Percentiles rank a stretch among this genome's conserved stretches.
These are phyloP conservation scores for Ordospora pajunii DNA, from an alignment of 371 early-diverging fungal species.

Conservation along the genomic window DNA sequence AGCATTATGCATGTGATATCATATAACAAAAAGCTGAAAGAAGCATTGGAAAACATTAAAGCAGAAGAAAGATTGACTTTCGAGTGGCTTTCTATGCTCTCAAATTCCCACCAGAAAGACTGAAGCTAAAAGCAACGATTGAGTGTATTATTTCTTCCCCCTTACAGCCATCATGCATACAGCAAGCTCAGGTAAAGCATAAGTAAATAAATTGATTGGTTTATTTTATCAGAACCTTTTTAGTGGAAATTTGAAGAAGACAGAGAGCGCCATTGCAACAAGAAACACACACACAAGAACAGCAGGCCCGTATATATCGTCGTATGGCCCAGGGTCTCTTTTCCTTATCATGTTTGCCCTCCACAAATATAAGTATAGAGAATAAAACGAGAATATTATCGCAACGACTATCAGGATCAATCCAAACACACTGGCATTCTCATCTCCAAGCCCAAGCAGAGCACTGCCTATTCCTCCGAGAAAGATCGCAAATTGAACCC, in stretches of 20 bases:
- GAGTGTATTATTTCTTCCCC: too few species aligned
- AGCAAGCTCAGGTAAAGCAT: not conserved
- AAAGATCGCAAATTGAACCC: conserved; percentile 69
- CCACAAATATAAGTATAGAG: conserved; percentile 79
- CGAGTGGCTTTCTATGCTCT: not conserved
- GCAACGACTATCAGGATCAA: conserved; percentile 71
- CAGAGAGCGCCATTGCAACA: conserved; percentile 74
- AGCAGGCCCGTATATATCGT: conserved; percentile 65
- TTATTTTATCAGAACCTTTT: conserved; percentile 18
- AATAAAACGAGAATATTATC: conserved; percentile 73
- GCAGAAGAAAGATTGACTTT: not conserved
- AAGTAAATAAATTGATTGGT: not conserved
- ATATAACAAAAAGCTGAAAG: conserved; percentile 3
- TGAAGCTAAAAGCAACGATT: too few species aligned
- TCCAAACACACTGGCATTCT: conserved; percentile 48
- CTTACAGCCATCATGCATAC: not conserved
- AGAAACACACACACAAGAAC: conserved; percentile 73
- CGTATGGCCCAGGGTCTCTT: conserved; percentile 62
- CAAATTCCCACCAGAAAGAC: too few species aligned
- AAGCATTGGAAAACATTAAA: not conserved
- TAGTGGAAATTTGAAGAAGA: conserved; percentile 70
- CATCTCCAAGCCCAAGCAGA: conserved; percentile 61
- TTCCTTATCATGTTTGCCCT: conserved; percentile 66
- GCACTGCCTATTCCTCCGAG: conserved; percentile 62
- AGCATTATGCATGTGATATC: not conserved